Evolutionary conservation across 2,329 filamentous ascomycete species (phyloP).

Genomic region (Taxawa tesnikishii): DNA sequence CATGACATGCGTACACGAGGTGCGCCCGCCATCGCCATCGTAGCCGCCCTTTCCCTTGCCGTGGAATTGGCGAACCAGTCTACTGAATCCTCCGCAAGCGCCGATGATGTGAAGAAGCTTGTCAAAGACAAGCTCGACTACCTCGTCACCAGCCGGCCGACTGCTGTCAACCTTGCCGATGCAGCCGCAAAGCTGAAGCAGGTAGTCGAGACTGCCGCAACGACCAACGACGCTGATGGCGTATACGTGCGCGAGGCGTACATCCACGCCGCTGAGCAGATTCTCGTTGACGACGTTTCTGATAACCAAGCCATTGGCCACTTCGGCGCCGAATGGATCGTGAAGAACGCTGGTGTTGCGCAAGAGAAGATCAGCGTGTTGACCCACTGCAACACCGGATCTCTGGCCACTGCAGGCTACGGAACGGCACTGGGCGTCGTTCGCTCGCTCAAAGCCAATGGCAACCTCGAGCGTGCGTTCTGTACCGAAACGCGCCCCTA

Average conservation of each 20-base stretch:
- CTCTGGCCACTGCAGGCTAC: conserved; percentile 93
- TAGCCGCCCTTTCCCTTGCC: conserved; percentile 80
- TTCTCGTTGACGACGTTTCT: conserved; percentile 73
- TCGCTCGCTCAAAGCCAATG: conserved; percentile 58
- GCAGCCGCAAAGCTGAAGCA: conserved; percentile 70
- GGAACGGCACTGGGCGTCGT: conserved; percentile 93
- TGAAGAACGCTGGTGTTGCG: conserved; percentile 41
- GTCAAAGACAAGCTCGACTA: conserved; percentile 73
- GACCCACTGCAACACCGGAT: conserved; percentile 97
- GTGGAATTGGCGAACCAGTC: conserved; percentile 60
- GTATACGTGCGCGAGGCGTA: conserved; percentile 55
- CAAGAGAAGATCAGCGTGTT: conserved; percentile 61
- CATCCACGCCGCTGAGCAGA: conserved; percentile 68
- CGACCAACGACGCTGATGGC: conserved; percentile 29
- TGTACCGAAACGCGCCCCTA: conserved; percentile 96
- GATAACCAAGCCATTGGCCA: conserved; percentile 81
- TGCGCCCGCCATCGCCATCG: conserved; percentile 92
- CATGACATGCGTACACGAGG: conserved; percentile 67
- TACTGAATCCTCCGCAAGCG: conserved; percentile 23
- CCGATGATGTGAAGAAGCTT: conserved; percentile 41
- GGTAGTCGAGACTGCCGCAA: conserved; percentile 41
- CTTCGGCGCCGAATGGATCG: conserved; percentile 73
- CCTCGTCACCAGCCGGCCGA: conserved; percentile 78
- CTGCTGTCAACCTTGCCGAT: conserved; percentile 88
- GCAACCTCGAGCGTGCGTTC: conserved; percentile 67